These are phyloP conservation scores for Pleurotus platypus DNA, from an alignment of 768 basidiomycete genomes.

Conservation along the genomic window DNA sequence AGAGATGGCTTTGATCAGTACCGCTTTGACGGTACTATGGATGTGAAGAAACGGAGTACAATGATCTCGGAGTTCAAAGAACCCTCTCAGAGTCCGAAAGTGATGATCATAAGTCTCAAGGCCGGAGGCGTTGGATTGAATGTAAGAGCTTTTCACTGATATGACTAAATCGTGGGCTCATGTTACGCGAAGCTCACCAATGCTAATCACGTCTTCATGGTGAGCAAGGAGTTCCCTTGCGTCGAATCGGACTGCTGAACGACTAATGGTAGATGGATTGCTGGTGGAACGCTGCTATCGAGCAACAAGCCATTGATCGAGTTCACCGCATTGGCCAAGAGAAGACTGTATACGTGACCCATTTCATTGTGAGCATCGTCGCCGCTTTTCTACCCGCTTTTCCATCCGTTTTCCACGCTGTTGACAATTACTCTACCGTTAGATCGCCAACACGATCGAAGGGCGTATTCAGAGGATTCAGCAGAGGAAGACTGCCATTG, in stretches of 20 bases:
- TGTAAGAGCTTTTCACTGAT: slow-evolving; percentile 32
- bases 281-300: slow-evolving; percentile 87
- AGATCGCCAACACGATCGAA: slow-evolving; percentile 77
- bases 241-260: not conserved
- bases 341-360: slow-evolving; percentile 77
- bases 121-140: slow-evolving; percentile 93
- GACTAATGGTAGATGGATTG: slow-evolving; percentile 70
- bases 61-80: slow-evolving; percentile 78
- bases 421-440: not conserved
- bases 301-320: slow-evolving; percentile 86
- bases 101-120: slow-evolving; percentile 77
- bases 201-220: slow-evolving; percentile 88
- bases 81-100: slow-evolving; percentile 65
- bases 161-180: slow-evolving; percentile 5
- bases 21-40: slow-evolving; percentile 93
- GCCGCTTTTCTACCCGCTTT: no score
- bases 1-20: slow-evolving; percentile 67
- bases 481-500: slow-evolving; percentile 81
- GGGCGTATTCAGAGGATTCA: slow-evolving; percentile 79
- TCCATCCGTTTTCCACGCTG: no score
- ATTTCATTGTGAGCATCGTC: slow-evolving; percentile 67
- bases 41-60: slow-evolving; percentile 71
- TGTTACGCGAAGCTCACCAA: slow-evolving; percentile 53
- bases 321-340: slow-evolving; percentile 86
- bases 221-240: slow-evolving; percentile 23